Percentiles rank a stretch among this genome's conserved stretches.
These are phyloP conservation scores for Phytophthora capsici DNA, from an alignment of 352 stramenopile genomes.

Conservation along the genomic window DNA sequence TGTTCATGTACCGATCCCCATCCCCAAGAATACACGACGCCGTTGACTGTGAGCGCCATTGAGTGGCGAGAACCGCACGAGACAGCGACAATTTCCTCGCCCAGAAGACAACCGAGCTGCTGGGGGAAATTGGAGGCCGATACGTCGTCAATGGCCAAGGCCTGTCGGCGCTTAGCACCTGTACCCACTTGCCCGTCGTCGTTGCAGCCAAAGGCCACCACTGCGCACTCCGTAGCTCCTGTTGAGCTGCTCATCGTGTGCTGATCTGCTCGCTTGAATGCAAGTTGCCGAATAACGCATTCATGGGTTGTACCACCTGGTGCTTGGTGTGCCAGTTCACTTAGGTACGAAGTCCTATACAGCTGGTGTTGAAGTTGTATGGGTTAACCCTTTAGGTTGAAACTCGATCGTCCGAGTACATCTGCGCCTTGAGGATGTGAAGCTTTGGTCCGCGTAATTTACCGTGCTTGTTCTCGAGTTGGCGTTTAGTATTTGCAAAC, in stretches of 20 bases:
- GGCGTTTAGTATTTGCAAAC: constrained; percentile 48
- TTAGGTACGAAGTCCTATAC: constrained; percentile 2
- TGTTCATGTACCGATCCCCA: constrained; percentile 70
- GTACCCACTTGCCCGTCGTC: constrained; percentile 84
- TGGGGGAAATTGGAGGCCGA: constrained; percentile 79
- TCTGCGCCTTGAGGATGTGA: constrained; percentile 58
- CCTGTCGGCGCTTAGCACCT: constrained; percentile 62
- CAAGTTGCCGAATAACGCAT: constrained; percentile 15
- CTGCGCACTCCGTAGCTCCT: constrained; percentile 38
- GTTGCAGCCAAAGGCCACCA: constrained; percentile 84
- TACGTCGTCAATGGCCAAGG: constrained; percentile 70
- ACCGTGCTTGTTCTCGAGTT: constrained; percentile 42
- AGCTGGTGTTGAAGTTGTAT: not conserved
- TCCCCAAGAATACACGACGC: constrained; percentile 76
- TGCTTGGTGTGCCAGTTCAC: constrained; percentile 1
- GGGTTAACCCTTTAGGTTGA: too few relatives aligned
- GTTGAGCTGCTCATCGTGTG: constrained; percentile 25
- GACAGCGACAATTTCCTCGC: constrained; percentile 65
- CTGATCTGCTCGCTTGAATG: constrained; percentile 5
- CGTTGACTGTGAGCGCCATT: constrained; percentile 73
- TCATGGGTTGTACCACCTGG: constrained; percentile 4
- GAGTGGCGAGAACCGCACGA: constrained; percentile 86
- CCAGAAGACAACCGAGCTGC: constrained; percentile 54
- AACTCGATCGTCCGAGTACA: constrained; percentile 28
- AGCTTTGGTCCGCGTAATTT: constrained; percentile 45